phyloP scores from a whole-genome alignment of 164 flowering plant species.

The Stephania yunnanensis region DNA sequence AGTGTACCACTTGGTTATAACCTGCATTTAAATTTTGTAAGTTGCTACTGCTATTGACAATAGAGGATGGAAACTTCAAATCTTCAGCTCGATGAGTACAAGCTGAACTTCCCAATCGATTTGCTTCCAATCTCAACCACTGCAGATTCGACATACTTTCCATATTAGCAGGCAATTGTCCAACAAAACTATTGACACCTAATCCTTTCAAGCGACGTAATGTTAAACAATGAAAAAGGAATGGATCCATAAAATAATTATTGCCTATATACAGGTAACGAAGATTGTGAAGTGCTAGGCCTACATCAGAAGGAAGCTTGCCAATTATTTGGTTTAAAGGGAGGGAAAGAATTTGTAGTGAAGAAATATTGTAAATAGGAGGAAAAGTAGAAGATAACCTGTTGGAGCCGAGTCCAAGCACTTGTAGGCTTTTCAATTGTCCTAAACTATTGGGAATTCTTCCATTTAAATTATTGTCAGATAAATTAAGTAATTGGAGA shows the following conservation, averaged over 20 bases:
- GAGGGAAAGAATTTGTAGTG: not conserved
- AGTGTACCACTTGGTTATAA: not conserved
- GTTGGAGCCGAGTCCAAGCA: not conserved
- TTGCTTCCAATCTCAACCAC: not conserved
- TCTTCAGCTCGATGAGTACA: not conserved
- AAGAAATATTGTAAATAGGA: slow-evolving; percentile 1
- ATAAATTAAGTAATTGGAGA: not conserved
- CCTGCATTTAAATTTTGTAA: not conserved
- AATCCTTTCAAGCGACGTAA: not conserved
- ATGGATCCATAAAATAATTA: slow-evolving; percentile 7
- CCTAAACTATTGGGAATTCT: slow-evolving; percentile 1
- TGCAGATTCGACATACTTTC: not conserved
- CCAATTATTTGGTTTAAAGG: slow-evolving; percentile 12
- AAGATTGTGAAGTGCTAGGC: slow-evolving; percentile 26
- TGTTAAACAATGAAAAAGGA: slow-evolving; percentile 7
- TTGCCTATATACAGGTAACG: not conserved
- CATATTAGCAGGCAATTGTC: not conserved
- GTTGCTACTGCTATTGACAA: slow-evolving; percentile 2
- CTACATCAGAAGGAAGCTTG: slow-evolving; percentile 17
- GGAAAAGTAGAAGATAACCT: not conserved
- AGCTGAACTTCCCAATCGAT: slow-evolving; percentile 10
- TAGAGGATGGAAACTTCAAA: not conserved
- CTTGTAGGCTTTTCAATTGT: not conserved
- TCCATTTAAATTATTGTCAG: not conserved
- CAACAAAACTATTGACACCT: not conserved